phyloP scores from a whole-genome alignment of 2,329 filamentous ascomycete genomes.

The Ophiosphaerella korrae region DNA sequence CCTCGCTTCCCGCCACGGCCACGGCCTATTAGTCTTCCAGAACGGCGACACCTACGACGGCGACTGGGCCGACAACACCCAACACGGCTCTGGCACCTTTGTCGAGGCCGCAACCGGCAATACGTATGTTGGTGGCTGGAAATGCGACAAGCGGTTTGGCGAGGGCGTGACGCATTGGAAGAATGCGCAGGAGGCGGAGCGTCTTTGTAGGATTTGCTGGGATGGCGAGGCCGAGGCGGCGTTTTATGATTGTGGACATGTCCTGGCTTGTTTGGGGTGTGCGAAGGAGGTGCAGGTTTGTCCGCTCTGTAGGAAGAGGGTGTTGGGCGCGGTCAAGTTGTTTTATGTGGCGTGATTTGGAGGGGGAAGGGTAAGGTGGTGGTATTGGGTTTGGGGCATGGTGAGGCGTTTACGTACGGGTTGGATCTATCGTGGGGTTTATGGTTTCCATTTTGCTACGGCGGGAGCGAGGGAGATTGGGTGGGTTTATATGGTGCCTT shows the following conservation, averaged over 20 bases:
- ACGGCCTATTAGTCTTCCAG: constrained; percentile 63
- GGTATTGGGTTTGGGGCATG: no score
- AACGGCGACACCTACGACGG: constrained; percentile 68
- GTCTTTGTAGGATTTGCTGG: constrained; percentile 66
- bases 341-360: constrained; percentile 49
- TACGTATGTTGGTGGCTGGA: constrained; percentile 65
- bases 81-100: constrained; percentile 64
- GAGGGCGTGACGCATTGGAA: constrained; percentile 67
- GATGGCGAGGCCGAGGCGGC: constrained; percentile 63
- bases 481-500: no score
- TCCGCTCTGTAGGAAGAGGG: constrained; percentile 64
- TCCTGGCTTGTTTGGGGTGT: constrained; percentile 65
- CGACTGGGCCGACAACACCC: constrained; percentile 67
- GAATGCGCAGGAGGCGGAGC: constrained; percentile 65
- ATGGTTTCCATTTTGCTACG: no score
- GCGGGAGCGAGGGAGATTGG: no score
- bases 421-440: background rate
- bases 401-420: background rate
- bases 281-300: constrained; percentile 64
- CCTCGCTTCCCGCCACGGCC: constrained; percentile 59
- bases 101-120: constrained; percentile 63
- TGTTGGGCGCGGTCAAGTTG: constrained; percentile 63
- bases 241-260: constrained; percentile 68
- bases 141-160: constrained; percentile 64
- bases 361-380: background rate